These are phyloP conservation scores for Solanum pennellii DNA, from an alignment of 257 asterid species.

Conservation along the genomic window DNA sequence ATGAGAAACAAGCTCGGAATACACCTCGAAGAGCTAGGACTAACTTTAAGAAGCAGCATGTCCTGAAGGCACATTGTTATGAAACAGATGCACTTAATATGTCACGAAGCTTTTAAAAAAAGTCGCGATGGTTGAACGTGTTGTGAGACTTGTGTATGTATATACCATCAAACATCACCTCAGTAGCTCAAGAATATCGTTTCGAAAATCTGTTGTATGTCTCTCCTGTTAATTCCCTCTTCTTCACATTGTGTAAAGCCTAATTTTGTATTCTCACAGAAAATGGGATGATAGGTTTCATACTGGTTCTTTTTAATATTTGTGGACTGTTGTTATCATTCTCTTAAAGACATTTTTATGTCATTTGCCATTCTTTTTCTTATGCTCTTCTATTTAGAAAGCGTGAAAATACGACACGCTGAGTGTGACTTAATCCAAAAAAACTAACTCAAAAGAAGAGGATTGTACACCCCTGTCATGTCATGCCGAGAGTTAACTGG, in stretches of 20 bases:
- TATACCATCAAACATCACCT: background rate
- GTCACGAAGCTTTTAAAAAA: conserved; percentile 19
- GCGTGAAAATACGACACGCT: too few relatives aligned
- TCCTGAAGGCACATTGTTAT: conserved; percentile 9
- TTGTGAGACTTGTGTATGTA: background rate
- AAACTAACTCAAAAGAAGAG: too few relatives aligned
- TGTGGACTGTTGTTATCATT: background rate
- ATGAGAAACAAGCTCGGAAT: conserved; percentile 26
- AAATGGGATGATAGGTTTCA: background rate
- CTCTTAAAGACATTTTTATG: background rate
- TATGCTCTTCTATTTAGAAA: background rate
- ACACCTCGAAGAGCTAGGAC: conserved; percentile 24
- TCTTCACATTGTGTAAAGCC: background rate
- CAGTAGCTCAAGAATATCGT: background rate
- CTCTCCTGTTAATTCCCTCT: background rate
- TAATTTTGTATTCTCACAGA: background rate
- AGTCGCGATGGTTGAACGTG: background rate
- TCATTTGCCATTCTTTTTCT: background rate
- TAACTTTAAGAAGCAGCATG: conserved; percentile 21
- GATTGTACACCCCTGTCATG: background rate
- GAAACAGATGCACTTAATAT: conserved; percentile 12
- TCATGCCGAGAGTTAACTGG: background rate
- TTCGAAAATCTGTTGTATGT: background rate
- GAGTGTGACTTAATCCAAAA: too few relatives aligned
- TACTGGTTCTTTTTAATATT: background rate